Percentiles rank a stretch among this genome's conserved stretches.
Conservation (phyloP, 352 stramenopile genomes). For the Plasmopara halstedii region DNA sequence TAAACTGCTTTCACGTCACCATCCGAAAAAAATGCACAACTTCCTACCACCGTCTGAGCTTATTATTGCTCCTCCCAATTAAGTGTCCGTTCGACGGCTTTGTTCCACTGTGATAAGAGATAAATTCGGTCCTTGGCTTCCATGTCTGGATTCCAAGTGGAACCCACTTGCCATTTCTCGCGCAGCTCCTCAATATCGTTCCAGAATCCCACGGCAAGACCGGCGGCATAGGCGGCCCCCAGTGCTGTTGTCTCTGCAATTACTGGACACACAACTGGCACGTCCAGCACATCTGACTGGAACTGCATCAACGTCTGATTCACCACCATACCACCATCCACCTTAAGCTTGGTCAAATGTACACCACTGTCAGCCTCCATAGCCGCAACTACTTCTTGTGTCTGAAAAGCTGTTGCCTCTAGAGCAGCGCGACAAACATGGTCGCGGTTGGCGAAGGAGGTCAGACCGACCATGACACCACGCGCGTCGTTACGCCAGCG, state of each 20-base stretch:
- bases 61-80: slow-evolving; percentile 68
- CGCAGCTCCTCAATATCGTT: slow-evolving; percentile 81
- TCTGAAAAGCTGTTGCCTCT: slow-evolving; percentile 96
- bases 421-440: slow-evolving; percentile 95
- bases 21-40: slow-evolving; percentile 12
- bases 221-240: slow-evolving; percentile 95
- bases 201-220: slow-evolving; percentile 96
- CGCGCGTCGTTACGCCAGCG: slow-evolving; percentile 96
- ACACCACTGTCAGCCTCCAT: slow-evolving; percentile 92
- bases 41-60: slow-evolving; percentile 7
- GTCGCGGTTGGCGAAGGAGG: slow-evolving; percentile 90
- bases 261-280: slow-evolving; percentile 88
- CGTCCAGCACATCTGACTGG: slow-evolving; percentile 94
- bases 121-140: slow-evolving; percentile 38
- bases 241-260: slow-evolving; percentile 97
- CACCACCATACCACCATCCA: slow-evolving; percentile 96
- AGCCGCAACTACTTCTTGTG: slow-evolving; percentile 89
- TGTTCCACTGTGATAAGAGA: slow-evolving; percentile 71
- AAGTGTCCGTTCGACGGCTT: slow-evolving; percentile 77
- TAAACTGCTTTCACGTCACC: no score
- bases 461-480: slow-evolving; percentile 95
- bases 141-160: slow-evolving; percentile 75
- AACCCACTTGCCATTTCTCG: slow-evolving; percentile 71
- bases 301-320: slow-evolving; percentile 99
- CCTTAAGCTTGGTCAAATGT: slow-evolving; percentile 87